Percentiles rank a stretch among this genome's conserved stretches.
Conservation (phyloP, 352 stramenopile genomes). For the Detonula confervacea region DNA sequence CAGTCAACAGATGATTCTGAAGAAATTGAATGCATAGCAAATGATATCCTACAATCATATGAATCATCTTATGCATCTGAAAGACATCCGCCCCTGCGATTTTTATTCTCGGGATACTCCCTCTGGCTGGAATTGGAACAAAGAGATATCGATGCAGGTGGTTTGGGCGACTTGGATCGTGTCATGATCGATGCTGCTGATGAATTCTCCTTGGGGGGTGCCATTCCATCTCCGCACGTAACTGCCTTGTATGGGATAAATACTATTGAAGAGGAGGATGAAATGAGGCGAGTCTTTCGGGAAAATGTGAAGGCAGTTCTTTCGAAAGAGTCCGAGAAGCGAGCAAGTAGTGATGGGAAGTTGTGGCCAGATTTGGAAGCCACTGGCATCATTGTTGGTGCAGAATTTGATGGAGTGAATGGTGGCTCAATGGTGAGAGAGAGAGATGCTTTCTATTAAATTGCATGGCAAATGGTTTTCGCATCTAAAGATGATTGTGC, state of each 20-base stretch:
- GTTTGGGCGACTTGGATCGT: conserved; percentile 35
- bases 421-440: conserved; percentile 45
- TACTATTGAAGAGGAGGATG: conserved; percentile 30
- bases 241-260: conserved; percentile 60
- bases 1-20: not conserved
- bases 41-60: not conserved
- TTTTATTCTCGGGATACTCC: conserved; percentile 30
- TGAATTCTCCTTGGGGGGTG: conserved; percentile 26
- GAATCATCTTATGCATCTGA: conserved; percentile 9
- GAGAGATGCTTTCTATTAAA: not conserved
- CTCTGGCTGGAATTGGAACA: conserved; percentile 55
- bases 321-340: conserved; percentile 23
- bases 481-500: not conserved
- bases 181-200: conserved; percentile 37
- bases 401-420: conserved; percentile 47
- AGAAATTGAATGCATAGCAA: conserved; percentile 1
- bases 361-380: conserved; percentile 50
- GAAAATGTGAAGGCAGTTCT: conserved; percentile 33
- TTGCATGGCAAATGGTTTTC: not conserved
- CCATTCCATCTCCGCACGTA: conserved; percentile 51
- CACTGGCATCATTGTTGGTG: conserved; percentile 36
- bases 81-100: conserved; percentile 32
- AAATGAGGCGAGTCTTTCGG: conserved; percentile 41
- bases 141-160: conserved; percentile 23
- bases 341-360: not conserved